Percentiles rank a stretch among this genome's conserved stretches.
Conservation (phyloP, 345 rosid species). For the Sonneratia alba region DNA sequence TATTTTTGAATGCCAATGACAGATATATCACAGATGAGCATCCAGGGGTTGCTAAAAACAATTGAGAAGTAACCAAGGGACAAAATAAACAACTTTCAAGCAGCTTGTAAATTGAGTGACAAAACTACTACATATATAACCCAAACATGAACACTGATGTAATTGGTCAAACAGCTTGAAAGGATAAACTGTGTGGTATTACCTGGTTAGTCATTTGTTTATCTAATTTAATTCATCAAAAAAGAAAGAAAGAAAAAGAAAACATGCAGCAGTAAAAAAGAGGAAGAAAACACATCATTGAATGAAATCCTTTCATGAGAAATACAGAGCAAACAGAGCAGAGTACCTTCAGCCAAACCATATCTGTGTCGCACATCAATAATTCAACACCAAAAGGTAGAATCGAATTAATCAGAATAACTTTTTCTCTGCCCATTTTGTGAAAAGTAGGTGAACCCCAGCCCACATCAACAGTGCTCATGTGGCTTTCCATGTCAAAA, state of each 20-base stretch:
- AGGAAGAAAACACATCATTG: background rate
- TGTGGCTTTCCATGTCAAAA: constrained; percentile 97
- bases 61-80: background rate
- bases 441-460: constrained; percentile 99
- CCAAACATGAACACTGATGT: background rate
- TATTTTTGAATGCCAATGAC: too few species aligned
- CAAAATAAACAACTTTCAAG: background rate
- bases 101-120: background rate
- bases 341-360: constrained; percentile 94
- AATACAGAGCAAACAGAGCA: background rate
- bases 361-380: constrained; percentile 95
- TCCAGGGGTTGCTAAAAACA: too few species aligned
- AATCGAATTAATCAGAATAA: constrained; percentile 64
- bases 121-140: background rate
- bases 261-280: background rate
- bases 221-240: background rate
- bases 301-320: background rate
- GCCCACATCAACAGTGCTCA: constrained; percentile 95
- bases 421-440: constrained; percentile 99
- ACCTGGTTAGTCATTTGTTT: background rate
- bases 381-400: constrained; percentile 83
- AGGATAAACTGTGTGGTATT: background rate
- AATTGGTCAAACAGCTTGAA: background rate
- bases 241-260: too few species aligned
- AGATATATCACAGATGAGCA: too few species aligned